phyloP scores from a whole-genome alignment of 192 early-diverging fungal genomes.

The Allomyces arbusculus region DNA sequence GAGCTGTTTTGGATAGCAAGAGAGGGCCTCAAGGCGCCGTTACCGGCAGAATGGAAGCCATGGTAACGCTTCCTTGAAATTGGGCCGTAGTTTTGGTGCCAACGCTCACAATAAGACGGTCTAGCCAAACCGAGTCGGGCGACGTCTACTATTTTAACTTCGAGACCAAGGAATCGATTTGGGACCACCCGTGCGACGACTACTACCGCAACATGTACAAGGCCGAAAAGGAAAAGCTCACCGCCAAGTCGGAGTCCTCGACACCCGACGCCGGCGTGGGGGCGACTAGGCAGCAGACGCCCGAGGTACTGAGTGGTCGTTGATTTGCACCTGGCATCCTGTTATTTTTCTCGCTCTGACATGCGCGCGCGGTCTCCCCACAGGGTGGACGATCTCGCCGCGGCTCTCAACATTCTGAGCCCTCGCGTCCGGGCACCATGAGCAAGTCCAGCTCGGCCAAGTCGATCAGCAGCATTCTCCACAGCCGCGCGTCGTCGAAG shows the following conservation, averaged over 20 bases:
- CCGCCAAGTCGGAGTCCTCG: neutral
- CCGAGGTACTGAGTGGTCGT: too few relatives aligned
- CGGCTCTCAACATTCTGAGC: too few relatives aligned
- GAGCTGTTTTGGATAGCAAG: conserved; percentile 39
- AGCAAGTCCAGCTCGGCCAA: too few relatives aligned
- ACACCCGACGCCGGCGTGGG: neutral
- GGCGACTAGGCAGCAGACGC: neutral
- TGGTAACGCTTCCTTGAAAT: conserved; percentile 16
- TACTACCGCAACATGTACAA: conserved; percentile 35
- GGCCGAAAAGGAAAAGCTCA: conserved; percentile 24
- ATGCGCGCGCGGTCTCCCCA: too few relatives aligned
- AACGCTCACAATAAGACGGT: neutral
- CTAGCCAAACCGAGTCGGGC: conserved; percentile 37
- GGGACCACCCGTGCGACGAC: conserved; percentile 48
- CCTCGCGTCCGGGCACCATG: too few relatives aligned
- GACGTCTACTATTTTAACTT: conserved; percentile 47
- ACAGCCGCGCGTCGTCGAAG: too few relatives aligned
- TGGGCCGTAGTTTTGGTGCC: neutral
- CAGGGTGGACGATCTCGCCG: too few relatives aligned
- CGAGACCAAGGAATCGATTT: conserved; percentile 34
- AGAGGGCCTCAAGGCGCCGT: conserved; percentile 35
- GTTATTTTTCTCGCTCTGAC: neutral
- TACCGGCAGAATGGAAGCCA: conserved; percentile 42
- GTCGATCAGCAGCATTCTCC: too few relatives aligned
- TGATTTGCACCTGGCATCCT: neutral